Conservation (phyloP, 1,284 basidiomycete species). For the Leccinum pallidistipes region DNA sequence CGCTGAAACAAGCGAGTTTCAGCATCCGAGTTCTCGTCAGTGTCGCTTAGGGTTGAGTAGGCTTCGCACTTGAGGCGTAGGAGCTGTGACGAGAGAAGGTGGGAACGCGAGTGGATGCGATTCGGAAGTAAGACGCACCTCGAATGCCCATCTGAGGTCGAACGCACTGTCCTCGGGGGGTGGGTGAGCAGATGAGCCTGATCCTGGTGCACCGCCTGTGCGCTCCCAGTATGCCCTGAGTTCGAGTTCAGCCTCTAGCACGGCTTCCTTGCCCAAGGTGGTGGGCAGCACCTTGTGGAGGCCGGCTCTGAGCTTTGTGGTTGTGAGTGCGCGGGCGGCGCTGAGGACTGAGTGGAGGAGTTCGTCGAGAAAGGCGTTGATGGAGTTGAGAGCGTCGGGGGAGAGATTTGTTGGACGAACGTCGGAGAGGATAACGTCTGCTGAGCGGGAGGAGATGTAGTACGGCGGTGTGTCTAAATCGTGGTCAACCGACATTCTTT, state of each 20-base stretch:
- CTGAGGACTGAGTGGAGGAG: constrained; percentile 74
- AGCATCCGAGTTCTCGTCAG: constrained; percentile 69
- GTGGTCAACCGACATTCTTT: constrained; percentile 19
- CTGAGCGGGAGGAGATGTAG: constrained; percentile 79
- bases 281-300: constrained; percentile 76
- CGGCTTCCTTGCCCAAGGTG: constrained; percentile 81
- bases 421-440: constrained; percentile 88
- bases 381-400: constrained; percentile 66
- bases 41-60: constrained; percentile 81
- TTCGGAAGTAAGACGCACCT: constrained; percentile 49
- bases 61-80: constrained; percentile 81
- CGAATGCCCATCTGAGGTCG: constrained; percentile 69
- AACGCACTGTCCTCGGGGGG: constrained; percentile 55
- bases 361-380: constrained; percentile 90
- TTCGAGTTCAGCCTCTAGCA: constrained; percentile 92
- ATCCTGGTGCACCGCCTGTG: constrained; percentile 44
- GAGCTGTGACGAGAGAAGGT: constrained; percentile 44
- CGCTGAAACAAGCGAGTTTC: constrained; percentile 61
- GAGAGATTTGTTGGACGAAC: constrained; percentile 86
- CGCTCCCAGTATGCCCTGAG: constrained; percentile 82
- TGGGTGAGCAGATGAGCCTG: constrained; percentile 32
- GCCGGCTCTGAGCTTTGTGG: constrained; percentile 72
- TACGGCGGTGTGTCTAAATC: constrained; percentile 45
- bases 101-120: neutral
- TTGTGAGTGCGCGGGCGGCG: constrained; percentile 71